Evolutionary conservation across 2,329 filamentous ascomycete species (phyloP), one percentile per base, ranked within the genome.

Genomic region (Trematosphaeria pertusa): DNA sequence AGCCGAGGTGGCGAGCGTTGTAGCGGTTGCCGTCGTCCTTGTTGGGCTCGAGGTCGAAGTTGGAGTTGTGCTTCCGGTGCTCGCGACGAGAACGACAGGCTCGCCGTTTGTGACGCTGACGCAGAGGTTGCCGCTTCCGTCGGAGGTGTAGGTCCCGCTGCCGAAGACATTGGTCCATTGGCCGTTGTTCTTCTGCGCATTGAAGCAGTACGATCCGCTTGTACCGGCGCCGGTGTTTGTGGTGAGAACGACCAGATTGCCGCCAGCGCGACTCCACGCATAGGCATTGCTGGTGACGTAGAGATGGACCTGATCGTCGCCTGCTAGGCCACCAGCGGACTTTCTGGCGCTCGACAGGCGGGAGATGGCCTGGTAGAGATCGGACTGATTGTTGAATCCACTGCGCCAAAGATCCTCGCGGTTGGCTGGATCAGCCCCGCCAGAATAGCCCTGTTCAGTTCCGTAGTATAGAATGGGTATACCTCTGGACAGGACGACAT

Each of bases 211-310:
- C 24, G 72, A 63, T 3, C 59, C 64, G 26, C 64, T 73, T 17
- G 67, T 71, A 1, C 69, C 71, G 30, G 62, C 58, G 3, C 77
- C 76, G 12, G 69, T 62, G 44, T 79, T 79, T 34, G 71, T 75
- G 2, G 76, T 79, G 28, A 79, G 61, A 5, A 75, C 77, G 36
- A 79, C 63, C 12, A 80, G 65, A 34, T 73, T 70, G 6, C 77
- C 76, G 10, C 65, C 67, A 0, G 69, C 75, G 12, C 77, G 73
- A 46, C 73, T 74, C 69, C 75, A 80, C 2, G 75, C 76, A 50
- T 80, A 79, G 0, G 71, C 76, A 10, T 67, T 74, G 34, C 62
- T 54, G 6, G 69, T 65, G 0, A 75, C 71, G 48, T 77, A 75
- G 2, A 79, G 52, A 46, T 78, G 75, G 4, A 57, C 61, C 35